Evolutionary conservation across 2,329 filamentous ascomycete genomes (phyloP).

Genomic region (Colletotrichum shisoi): DNA sequence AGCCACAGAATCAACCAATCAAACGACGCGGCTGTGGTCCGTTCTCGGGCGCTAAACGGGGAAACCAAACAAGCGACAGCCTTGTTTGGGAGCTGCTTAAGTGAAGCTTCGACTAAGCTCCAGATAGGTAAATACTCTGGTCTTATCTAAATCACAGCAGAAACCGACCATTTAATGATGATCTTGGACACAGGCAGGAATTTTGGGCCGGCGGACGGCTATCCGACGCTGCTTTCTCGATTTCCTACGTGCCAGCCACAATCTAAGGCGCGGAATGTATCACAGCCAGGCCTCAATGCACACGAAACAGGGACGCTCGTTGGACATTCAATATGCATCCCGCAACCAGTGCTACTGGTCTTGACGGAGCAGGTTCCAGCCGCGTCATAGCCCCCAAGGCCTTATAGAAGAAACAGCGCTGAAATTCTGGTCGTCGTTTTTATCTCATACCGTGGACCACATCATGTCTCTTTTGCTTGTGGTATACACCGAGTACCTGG

Average conservation of each 20-base stretch:
- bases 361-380: neutral
- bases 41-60: neutral
- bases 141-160: neutral
- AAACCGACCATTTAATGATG: neutral
- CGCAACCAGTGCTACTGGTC: conserved; percentile 11
- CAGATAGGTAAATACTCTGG: neutral
- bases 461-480: conserved; percentile 37
- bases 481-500: conserved; percentile 36
- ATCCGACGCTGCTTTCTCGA: too few species aligned
- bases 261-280: too few species aligned
- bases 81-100: conserved; percentile 6
- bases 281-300: neutral
- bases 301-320: conserved; percentile 14
- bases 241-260: too few species aligned
- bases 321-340: conserved; percentile 22
- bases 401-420: conserved; percentile 18
- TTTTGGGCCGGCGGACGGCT: neutral
- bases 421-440: conserved; percentile 31
- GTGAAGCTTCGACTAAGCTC: neutral
- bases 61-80: conserved; percentile 6
- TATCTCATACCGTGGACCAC: conserved; percentile 35
- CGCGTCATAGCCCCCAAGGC: neutral
- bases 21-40: neutral
- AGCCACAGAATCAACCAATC: conserved; percentile 17
- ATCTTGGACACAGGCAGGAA: neutral